Percentiles rank a stretch among this genome's conserved stretches.
These are phyloP conservation scores for Scedosporium apiospermum DNA, from an alignment of 2,329 filamentous ascomycete genomes.

Conservation along the genomic window DNA sequence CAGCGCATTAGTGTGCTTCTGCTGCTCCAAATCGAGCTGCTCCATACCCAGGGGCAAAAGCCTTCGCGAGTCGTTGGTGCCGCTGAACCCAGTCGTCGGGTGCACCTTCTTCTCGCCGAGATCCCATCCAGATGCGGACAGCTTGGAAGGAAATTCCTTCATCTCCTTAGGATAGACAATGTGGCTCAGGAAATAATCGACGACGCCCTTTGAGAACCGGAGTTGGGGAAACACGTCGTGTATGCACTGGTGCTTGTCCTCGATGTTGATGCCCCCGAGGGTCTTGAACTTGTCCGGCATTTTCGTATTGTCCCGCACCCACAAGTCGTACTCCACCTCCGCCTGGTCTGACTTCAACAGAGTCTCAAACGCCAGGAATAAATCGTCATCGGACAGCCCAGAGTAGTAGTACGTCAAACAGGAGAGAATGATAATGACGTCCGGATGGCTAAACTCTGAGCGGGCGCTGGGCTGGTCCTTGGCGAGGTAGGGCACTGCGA, in stretches of 20 bases:
- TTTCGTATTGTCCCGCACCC: conserved; percentile 26
- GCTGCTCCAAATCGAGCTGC: conserved; percentile 43
- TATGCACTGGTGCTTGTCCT: conserved; percentile 39
- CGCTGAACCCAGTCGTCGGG: conserved; percentile 57
- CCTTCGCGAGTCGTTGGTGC: conserved; percentile 55
- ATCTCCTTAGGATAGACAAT: conserved; percentile 53
- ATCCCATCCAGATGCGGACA: conserved; percentile 61
- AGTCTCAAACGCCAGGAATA: conserved; percentile 35
- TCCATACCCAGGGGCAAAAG: conserved; percentile 46
- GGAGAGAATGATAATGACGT: conserved; percentile 46
- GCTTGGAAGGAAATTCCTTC: conserved; percentile 53
- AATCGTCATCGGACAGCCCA: conserved; percentile 40
- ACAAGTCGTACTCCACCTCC: conserved; percentile 37
- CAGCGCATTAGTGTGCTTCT: conserved; percentile 57
- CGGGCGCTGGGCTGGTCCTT: conserved; percentile 46
- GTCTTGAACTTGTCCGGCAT: conserved; percentile 28
- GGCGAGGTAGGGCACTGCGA: conserved; percentile 50
- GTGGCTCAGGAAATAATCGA: conserved; percentile 54
- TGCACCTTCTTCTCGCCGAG: conserved; percentile 36
- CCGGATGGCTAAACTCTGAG: conserved; percentile 54
- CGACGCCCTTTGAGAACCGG: conserved; percentile 36
- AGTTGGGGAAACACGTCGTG: conserved; percentile 42
- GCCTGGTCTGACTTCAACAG: conserved; percentile 43
- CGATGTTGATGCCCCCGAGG: conserved; percentile 46
- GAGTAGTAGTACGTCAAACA: conserved; percentile 46